Conservation (phyloP, 2,329 filamentous ascomycete species). For the Stagonosporopsis chrysanthemi region DNA sequence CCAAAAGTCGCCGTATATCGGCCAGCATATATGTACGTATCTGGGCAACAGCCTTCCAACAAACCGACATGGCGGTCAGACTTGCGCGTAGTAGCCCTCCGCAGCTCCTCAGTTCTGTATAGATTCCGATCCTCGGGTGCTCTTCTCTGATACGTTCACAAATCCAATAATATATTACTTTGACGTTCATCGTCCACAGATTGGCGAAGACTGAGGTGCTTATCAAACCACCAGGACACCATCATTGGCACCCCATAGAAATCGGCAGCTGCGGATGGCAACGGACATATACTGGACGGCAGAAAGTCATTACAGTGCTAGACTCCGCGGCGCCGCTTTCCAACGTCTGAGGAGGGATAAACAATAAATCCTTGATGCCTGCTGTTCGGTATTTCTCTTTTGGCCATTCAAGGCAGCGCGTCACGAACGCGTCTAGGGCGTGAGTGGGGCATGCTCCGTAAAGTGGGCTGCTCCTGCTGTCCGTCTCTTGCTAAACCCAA, state of each 20-base stretch:
- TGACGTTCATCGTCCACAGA: no score
- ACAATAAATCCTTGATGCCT: neutral
- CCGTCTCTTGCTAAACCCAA: constrained; percentile 14
- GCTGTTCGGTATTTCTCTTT: neutral
- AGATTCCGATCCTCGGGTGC: no score
- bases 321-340: neutral
- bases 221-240: no score
- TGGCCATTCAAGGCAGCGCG: neutral
- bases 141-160: no score
- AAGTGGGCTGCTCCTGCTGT: constrained; percentile 1
- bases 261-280: neutral
- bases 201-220: no score
- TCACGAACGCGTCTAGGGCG: constrained; percentile 17
- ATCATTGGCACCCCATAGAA: neutral
- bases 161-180: no score
- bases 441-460: constrained; percentile 12
- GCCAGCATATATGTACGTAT: no score
- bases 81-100: no score
- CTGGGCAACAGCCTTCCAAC: no score
- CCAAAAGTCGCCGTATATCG: no score
- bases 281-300: neutral
- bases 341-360: neutral
- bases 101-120: no score
- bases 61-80: no score
- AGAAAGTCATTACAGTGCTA: neutral